Evolutionary conservation across 2,329 filamentous ascomycete genomes (phyloP), one percentile per base, ranked within the genome.

Genomic region (Colletotrichum eremochloae): DNA sequence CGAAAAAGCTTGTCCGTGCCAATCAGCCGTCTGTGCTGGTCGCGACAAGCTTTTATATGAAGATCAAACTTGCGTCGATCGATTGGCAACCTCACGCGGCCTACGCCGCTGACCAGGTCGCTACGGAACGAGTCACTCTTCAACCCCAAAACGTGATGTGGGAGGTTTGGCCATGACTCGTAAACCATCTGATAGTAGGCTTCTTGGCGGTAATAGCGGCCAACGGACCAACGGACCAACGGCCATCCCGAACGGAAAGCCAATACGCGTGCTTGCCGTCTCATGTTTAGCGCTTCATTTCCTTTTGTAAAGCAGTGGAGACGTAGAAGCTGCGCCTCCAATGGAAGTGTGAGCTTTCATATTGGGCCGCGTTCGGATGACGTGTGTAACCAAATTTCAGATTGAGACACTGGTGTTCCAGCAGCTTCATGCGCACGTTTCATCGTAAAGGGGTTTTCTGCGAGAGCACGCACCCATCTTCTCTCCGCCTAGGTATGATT

Each of bases 351-450:
- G 24, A 14, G 31, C 11, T 29, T 5, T 24, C 50, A 38, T 5
- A 18, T 20, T 33, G 15, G 24, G 24, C 18, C 38, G 11, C 48
- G 36, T 64, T 55, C 38, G 12, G 50, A 64, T 44, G 50, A 64
- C 50, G 38, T 55, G 24, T 55, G n/a, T 36, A 24, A 38, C 15
- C 55, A 15, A 33, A 36, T n/a, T 24, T 55, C 38, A 55, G 18
- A 64, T 38, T 12, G 38, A 40, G 48, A 40, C 38, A 5, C 24
- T 44, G 38, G 48, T 44, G 48, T 55, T 64, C 50, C 48, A 55
- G 62, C 48, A 55, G 62, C 42, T n/a, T 50, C 62, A 44, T 46
- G 62, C 48, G 18, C 62, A 12, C 36, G 62, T 64, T 64, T 64
- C 62, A 64, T 55, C 24, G 31, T 18, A 36, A 38, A 46, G 9